Conservation (phyloP, 2,329 filamentous ascomycete genomes). For the Paraconiothyrium brasiliense region DNA sequence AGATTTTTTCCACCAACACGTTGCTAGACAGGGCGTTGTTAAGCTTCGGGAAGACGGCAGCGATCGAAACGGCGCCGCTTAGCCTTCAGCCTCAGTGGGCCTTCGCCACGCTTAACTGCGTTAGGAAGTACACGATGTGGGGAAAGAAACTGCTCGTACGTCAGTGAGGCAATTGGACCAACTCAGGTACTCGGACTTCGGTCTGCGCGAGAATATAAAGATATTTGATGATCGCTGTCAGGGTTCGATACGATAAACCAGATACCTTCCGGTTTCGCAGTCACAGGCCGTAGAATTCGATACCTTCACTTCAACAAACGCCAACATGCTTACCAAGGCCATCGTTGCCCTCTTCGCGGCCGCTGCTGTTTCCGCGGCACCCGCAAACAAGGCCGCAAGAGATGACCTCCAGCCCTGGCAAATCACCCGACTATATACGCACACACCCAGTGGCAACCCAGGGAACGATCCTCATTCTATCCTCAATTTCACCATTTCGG, state of each 20-base stretch:
- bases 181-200: background rate
- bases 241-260: background rate
- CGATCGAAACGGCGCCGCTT: background rate
- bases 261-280: background rate
- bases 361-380: constrained; percentile 5
- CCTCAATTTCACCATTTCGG: constrained; percentile 20
- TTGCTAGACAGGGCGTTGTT: background rate
- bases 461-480: constrained; percentile 21
- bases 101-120: background rate
- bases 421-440: constrained; percentile 19
- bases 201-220: background rate
- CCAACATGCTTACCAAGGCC: constrained; percentile 2
- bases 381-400: background rate
- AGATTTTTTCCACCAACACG: background rate
- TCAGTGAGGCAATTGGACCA: background rate
- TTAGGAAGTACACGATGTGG: constrained; percentile 6
- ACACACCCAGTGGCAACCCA: constrained; percentile 23
- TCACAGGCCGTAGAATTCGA: background rate
- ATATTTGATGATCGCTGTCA: background rate
- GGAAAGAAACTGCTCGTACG: constrained; percentile 4
- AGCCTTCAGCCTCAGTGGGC: constrained; percentile 5
- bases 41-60: background rate
- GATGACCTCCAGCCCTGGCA: constrained; percentile 18
- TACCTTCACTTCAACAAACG: background rate
- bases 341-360: constrained; percentile 4